Evolutionary conservation across 2,329 filamentous ascomycete genomes (phyloP).

Genomic region (Rosellinia necatrix): DNA sequence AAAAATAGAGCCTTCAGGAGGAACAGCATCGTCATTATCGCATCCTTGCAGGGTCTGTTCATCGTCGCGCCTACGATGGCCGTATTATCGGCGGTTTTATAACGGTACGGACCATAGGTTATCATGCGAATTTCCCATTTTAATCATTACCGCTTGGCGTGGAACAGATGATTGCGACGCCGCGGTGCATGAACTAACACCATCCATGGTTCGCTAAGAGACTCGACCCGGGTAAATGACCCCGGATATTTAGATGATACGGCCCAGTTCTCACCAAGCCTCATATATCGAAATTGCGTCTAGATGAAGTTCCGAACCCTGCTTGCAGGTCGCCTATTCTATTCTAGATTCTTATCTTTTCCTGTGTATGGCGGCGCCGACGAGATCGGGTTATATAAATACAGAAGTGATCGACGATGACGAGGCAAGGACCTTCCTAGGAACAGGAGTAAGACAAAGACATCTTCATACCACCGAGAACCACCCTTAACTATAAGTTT

Average conservation of each 20-base stretch:
- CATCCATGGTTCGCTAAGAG: slow-evolving; percentile 30
- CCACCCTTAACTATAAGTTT: not conserved
- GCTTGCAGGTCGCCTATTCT: slow-evolving; percentile 14
- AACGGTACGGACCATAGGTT: slow-evolving; percentile 10
- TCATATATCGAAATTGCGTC: slow-evolving; percentile 41
- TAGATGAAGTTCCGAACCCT: slow-evolving; percentile 35
- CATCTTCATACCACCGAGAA: not conserved
- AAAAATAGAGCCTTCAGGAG: slow-evolving; percentile 17
- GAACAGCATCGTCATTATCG: slow-evolving; percentile 11
- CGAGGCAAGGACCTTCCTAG: not conserved
- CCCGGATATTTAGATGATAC: slow-evolving; percentile 38
- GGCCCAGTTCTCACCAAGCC: slow-evolving; percentile 30
- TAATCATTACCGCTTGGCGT: slow-evolving; percentile 19
- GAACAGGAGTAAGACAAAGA: slow-evolving; percentile 4
- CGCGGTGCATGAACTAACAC: not conserved
- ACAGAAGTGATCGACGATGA: slow-evolving; percentile 23
- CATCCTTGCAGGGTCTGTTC: slow-evolving; percentile 4
- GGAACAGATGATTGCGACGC: slow-evolving; percentile 17
- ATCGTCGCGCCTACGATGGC: slow-evolving; percentile 12
- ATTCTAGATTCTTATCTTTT: slow-evolving; percentile 30
- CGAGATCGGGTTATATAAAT: slow-evolving; percentile 26
- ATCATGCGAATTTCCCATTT: slow-evolving; percentile 13
- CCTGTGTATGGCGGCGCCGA: slow-evolving; percentile 20
- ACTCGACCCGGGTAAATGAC: slow-evolving; percentile 42
- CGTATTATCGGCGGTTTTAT: slow-evolving; percentile 20